Conservation (phyloP, 257 asterid species). For the Leonotis leonurus region DNA sequence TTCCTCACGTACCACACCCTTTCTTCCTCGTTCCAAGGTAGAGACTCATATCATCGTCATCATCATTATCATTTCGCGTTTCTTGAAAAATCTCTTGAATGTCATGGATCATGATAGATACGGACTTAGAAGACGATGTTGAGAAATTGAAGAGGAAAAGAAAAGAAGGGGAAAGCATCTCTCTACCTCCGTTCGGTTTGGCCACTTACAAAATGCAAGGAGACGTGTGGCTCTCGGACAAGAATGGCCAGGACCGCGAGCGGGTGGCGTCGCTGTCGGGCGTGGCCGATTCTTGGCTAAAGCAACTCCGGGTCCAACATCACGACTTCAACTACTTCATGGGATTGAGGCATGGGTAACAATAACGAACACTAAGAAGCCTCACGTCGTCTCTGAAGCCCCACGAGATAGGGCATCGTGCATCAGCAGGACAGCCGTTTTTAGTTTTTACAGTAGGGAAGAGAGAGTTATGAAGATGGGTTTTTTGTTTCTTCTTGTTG, state of each 20-base stretch:
- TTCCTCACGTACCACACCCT: slow-evolving; percentile 82
- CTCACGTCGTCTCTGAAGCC: slow-evolving; percentile 9
- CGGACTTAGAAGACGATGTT: slow-evolving; percentile 25
- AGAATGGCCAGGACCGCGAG: slow-evolving; percentile 38
- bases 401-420: slow-evolving; percentile 19
- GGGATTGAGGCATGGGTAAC: slow-evolving; percentile 50
- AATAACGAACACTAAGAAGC: background rate
- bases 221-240: slow-evolving; percentile 52
- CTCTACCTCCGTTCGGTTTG: slow-evolving; percentile 73
- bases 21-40: slow-evolving; percentile 83
- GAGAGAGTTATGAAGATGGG: background rate
- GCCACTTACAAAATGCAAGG: slow-evolving; percentile 66
- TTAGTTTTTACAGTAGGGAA: no score
- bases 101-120: slow-evolving; percentile 15
- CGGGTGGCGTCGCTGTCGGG: slow-evolving; percentile 55
- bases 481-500: background rate
- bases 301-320: slow-evolving; percentile 85
- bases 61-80: background rate
- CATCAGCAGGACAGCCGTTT: no score
- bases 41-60: background rate
- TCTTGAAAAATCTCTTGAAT: background rate
- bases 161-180: slow-evolving; percentile 26
- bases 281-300: slow-evolving; percentile 92
- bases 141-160: slow-evolving; percentile 23
- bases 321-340: slow-evolving; percentile 90